These are phyloP conservation scores for Pleurozium schreberi DNA, from an alignment of 225 moss, liverwort and hornwort species.

Conservation along the genomic window DNA sequence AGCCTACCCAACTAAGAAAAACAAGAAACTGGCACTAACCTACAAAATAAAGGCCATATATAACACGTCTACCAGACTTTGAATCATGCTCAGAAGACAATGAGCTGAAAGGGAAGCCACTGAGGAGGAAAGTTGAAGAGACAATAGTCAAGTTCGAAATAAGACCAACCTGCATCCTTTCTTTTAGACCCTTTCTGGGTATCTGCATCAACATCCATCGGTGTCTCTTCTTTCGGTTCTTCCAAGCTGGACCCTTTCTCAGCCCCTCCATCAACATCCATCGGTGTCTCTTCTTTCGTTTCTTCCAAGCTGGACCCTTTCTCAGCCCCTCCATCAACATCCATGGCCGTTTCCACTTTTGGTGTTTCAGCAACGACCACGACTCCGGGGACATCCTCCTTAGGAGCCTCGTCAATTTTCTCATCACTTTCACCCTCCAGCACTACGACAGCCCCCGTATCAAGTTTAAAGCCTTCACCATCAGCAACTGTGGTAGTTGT, in stretches of 20 bases:
- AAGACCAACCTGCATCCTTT: slow-evolving; percentile 63
- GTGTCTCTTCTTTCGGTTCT: slow-evolving; percentile 33
- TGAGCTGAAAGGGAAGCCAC: not conserved
- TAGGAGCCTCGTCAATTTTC: slow-evolving; percentile 7
- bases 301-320: slow-evolving; percentile 16
- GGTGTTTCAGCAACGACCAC: not conserved
- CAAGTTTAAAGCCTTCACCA: slow-evolving; percentile 3
- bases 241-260: slow-evolving; percentile 19
- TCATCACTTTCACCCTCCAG: slow-evolving; percentile 26
- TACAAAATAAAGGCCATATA: not conserved
- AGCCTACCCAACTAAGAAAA: not conserved
- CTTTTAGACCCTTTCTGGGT: slow-evolving; percentile 61
- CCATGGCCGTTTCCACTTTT: slow-evolving; percentile 43
- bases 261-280: slow-evolving; percentile 7
- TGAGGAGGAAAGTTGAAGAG: not conserved
- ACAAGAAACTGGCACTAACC: not conserved
- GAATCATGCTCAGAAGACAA: not conserved
- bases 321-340: not conserved
- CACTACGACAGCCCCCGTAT: not conserved
- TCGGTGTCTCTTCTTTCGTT: slow-evolving; percentile 41
- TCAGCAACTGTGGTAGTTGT: slow-evolving; percentile 15
- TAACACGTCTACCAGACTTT: not conserved
- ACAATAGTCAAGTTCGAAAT: not conserved
- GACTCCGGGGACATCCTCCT: not conserved
- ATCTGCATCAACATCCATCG: slow-evolving; percentile 82